Evolutionary conservation across 2,329 filamentous ascomycete genomes (phyloP), one percentile per base, ranked within the genome.

Genomic region (Fusarium sp.): DNA sequence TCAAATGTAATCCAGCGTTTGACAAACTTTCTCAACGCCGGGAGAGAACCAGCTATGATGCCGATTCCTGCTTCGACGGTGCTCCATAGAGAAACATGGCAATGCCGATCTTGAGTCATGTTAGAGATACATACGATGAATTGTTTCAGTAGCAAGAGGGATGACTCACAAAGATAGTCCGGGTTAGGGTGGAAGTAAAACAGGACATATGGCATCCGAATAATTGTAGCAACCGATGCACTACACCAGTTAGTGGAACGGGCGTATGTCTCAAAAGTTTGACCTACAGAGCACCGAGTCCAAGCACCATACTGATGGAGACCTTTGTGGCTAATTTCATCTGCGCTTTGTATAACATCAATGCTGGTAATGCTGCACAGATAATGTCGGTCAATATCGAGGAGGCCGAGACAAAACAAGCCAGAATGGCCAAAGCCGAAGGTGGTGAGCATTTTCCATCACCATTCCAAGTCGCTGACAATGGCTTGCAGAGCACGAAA

Each of bases 281-380:
- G 3, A 38, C 70, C 36, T 60, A 74, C 72, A 74, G 28, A 17
- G 68, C 51, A 42, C 70, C 72, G 1, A 75, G 44, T 0, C 68
- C 62, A 8, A 75, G 68, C n/a, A 75, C 62, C 1, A 74, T 4
- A 8, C 32, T 62, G 2, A 74, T 48, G 4, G 67, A 72, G 8
- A 75, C 28, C 39, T 75, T 75, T 9, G 55, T 66, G 4, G 51
- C 45, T 3, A 8, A n/a, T 28, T 62, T 63, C 72, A 75, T 75
- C n/a, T 66, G 55, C 1, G 62, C 9, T 13, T 69, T 69, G 26
- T 72, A 74, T 5, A 75, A 15, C 51, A 75, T 72, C 3, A 74
- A 67, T 2, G 22, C 51, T 0, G 72, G 70, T 7, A 75, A 17
- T 4, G 57, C 62, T 1, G 72, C 70, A n/a, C 70, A 74, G 5